A percentile compares a stretch with the other conserved stretches of the same genome.
Evolutionary conservation across 192 early-diverging fungal genomes (phyloP).

Genomic region (Lobosporangium transversale): DNA sequence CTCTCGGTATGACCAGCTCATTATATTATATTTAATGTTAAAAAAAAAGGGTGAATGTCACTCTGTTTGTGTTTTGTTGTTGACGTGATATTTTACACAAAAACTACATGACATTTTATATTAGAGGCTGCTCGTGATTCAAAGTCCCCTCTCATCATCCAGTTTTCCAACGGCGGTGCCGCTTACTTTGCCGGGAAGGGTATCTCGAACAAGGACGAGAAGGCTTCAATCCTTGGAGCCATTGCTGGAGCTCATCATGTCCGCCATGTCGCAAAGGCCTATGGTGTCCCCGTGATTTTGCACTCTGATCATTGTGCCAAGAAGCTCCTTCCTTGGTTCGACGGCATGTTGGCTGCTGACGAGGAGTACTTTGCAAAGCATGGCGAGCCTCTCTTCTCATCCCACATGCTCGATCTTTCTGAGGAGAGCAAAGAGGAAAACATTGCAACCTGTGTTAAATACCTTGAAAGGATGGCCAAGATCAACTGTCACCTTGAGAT

Average conservation of each 20-base stretch:
- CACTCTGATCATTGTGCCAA: constrained; percentile 98
- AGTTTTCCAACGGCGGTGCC: constrained; percentile 94
- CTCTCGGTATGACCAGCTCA: constrained; percentile 61
- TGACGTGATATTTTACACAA: no score
- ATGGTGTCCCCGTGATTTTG: constrained; percentile 81
- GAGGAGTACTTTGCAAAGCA: constrained; percentile 94
- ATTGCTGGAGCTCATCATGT: constrained; percentile 92
- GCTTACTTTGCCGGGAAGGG: constrained; percentile 96
- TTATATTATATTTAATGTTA: constrained; percentile 6
- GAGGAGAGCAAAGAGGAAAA: constrained; percentile 95
- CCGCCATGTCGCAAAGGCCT: constrained; percentile 82
- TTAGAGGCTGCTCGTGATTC: constrained; percentile 91
- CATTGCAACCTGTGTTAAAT: constrained; percentile 89
- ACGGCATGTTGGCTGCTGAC: constrained; percentile 95
- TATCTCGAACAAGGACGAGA: constrained; percentile 86
- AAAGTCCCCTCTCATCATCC: constrained; percentile 93
- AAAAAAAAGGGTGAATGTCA: no score
- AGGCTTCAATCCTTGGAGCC: constrained; percentile 89
- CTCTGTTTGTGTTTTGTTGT: no score
- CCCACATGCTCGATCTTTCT: constrained; percentile 98
- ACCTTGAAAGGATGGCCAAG: constrained; percentile 90
- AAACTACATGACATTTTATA: no score
- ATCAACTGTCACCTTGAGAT: constrained; percentile 94
- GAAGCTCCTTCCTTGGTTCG: constrained; percentile 97
- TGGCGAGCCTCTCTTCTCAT: constrained; percentile 95